A percentile compares a stretch with the other conserved stretches of the same genome.
These are phyloP conservation scores for Fomitopsis pulvina DNA, from an alignment of 768 basidiomycete genomes.

Conservation along the genomic window DNA sequence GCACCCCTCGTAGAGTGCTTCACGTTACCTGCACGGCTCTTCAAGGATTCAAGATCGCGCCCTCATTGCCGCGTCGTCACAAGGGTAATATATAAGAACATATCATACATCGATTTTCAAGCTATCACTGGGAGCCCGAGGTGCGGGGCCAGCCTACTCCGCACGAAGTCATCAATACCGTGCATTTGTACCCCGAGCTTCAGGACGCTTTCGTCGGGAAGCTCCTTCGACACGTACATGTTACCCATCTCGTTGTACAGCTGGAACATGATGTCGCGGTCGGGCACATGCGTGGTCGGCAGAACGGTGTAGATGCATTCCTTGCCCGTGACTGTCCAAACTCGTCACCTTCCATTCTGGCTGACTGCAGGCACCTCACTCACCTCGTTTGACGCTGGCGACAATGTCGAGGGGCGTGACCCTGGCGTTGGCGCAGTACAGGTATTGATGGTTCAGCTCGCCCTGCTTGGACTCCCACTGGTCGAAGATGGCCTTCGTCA, in stretches of 20 bases:
- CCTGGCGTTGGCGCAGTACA: constrained; percentile 13
- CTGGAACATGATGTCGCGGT: constrained; percentile 19
- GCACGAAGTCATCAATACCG: constrained; percentile 14
- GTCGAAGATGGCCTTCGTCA: constrained; percentile 16
- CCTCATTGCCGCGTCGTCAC: no score
- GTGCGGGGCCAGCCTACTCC: constrained; percentile 13
- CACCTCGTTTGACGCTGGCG: constrained; percentile 11
- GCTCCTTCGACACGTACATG: constrained; percentile 15
- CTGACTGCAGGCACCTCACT: background rate
- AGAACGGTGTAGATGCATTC: constrained; percentile 8
- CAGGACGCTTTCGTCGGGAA: constrained; percentile 15
- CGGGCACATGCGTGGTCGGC: constrained; percentile 14
- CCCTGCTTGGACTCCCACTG: constrained; percentile 8
- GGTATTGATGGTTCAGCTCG: constrained; percentile 14
- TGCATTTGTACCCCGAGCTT: constrained; percentile 14
- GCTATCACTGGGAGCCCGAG: constrained; percentile 9
- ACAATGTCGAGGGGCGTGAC: constrained; percentile 11
- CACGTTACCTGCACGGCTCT: no score
- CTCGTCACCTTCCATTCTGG: background rate
- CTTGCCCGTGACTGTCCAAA: constrained; percentile 13
- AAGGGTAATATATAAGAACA: background rate
- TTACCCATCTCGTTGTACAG: constrained; percentile 18
- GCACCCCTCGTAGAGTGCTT: no score
- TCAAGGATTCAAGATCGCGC: no score
- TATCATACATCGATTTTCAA: background rate